Percentiles rank a stretch among this genome's conserved stretches.
Evolutionary conservation across 1,284 basidiomycete genomes (phyloP).

Genomic region (Pascua guehoae): DNA sequence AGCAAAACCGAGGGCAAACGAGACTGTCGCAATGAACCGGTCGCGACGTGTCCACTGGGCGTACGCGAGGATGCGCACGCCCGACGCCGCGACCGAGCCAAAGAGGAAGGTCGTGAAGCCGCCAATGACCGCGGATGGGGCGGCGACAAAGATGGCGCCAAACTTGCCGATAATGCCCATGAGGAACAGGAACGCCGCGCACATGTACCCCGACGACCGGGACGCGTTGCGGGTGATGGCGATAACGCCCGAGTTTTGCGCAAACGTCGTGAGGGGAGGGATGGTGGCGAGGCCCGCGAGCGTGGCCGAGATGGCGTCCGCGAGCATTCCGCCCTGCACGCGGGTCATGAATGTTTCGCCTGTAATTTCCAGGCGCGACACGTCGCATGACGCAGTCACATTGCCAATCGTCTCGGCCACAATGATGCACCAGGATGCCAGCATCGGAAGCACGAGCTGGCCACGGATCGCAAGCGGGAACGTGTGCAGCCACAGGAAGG

Average conservation of each 20-base stretch:
- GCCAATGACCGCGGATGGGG: conserved; percentile 24
- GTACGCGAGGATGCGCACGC: conserved; percentile 67
- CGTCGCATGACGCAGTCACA: conserved; percentile 29
- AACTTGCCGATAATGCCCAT: conserved; percentile 37
- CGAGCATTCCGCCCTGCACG: conserved; percentile 36
- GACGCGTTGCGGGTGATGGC: conserved; percentile 37
- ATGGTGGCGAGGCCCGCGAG: conserved; percentile 32
- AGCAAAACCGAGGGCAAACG: conserved; percentile 71
- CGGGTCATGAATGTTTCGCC: conserved; percentile 27
- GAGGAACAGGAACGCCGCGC: conserved; percentile 30
- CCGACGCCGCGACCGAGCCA: conserved; percentile 54
- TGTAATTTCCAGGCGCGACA: conserved; percentile 24
- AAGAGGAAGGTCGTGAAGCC: conserved; percentile 45
- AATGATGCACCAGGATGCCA: conserved; percentile 32
- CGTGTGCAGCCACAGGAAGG: conserved; percentile 33
- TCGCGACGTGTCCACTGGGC: conserved; percentile 67
- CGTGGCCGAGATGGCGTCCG: conserved; percentile 30
- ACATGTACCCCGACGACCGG: conserved; percentile 31
- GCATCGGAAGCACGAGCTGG: conserved; percentile 33
- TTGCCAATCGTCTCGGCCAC: conserved; percentile 36
- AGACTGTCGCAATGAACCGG: conserved; percentile 67
- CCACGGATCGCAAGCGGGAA: conserved; percentile 26
- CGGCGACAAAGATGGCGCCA: conserved; percentile 33
- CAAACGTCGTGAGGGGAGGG: conserved; percentile 35
- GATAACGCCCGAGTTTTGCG: conserved; percentile 37